Evolutionary conservation across 768 basidiomycete genomes (phyloP).

Genomic region (Clavulina sp.): DNA sequence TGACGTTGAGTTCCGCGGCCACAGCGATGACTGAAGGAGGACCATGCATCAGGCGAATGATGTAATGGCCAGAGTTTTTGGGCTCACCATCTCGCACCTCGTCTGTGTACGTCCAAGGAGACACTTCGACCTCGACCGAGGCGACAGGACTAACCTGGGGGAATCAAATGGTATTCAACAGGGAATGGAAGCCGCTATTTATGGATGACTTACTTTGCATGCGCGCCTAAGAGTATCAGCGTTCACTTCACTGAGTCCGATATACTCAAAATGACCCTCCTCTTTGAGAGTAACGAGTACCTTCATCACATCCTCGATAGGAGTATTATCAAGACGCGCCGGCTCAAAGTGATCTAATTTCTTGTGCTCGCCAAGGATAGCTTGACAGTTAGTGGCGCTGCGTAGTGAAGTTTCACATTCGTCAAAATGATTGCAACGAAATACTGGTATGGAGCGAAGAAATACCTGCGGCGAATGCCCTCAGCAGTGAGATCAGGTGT

Average conservation of each 20-base stretch:
- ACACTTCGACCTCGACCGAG: conserved; percentile 50
- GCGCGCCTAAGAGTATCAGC: conserved; percentile 14
- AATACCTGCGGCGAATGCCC: no score
- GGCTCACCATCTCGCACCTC: conserved; percentile 28
- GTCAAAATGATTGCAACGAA: neutral
- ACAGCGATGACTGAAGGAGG: conserved; percentile 29
- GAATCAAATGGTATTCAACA: neutral
- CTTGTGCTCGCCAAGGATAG: conserved; percentile 7
- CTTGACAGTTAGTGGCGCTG: no score
- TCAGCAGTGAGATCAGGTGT: no score
- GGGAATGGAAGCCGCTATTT: neutral
- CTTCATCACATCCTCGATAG: conserved; percentile 26
- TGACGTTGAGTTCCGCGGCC: conserved; percentile 35
- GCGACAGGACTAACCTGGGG: conserved; percentile 35
- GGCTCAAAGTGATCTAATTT: conserved; percentile 42
- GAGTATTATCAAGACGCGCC: conserved; percentile 30
- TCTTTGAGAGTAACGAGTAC: conserved; percentile 28
- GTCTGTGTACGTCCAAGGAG: conserved; percentile 38
- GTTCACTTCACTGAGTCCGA: neutral
- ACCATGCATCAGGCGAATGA: neutral
- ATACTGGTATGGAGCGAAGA: no score
- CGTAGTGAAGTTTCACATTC: conserved; percentile 8
- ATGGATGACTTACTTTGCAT: conserved; percentile 19
- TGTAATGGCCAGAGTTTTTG: neutral
- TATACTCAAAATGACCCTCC: conserved; percentile 34